A percentile compares a stretch with the other conserved stretches of the same genome.
Evolutionary conservation across 805 yeast species (phyloP).

Genomic region (Lipomyces orientalis): DNA sequence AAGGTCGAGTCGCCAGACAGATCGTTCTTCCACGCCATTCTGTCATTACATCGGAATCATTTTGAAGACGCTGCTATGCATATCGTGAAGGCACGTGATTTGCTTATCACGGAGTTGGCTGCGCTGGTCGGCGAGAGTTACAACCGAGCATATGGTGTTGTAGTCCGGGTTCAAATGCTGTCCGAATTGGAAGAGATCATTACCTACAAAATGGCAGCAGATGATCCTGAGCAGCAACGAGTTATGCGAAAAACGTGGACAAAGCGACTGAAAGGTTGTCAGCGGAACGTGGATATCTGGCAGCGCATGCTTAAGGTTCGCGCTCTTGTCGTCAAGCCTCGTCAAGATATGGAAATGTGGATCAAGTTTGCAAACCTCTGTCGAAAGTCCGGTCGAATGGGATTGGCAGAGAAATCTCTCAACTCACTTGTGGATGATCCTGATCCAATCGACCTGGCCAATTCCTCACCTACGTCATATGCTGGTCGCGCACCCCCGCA

Average conservation of each 20-base stretch:
- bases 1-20: conserved; percentile 91
- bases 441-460: conserved; percentile 45
- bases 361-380: conserved; percentile 96
- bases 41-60: conserved; percentile 82
- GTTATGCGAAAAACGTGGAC: conserved; percentile 93
- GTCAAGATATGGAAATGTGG: conserved; percentile 97
- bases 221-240: conserved; percentile 76
- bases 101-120: conserved; percentile 89
- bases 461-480: conserved; percentile 50
- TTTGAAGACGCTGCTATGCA: conserved; percentile 81
- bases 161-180: conserved; percentile 95
- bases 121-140: conserved; percentile 95
- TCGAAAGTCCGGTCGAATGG: conserved; percentile 89
- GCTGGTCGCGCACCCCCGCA: conserved; percentile 88
- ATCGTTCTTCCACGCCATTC: conserved; percentile 91
- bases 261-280: conserved; percentile 88
- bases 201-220: conserved; percentile 82
- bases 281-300: conserved; percentile 98
- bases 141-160: conserved; percentile 94
- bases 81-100: conserved; percentile 82
- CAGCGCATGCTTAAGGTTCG: conserved; percentile 92
- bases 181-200: conserved; percentile 96
- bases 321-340: conserved; percentile 90
- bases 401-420: conserved; percentile 89
- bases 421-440: conserved; percentile 73